Base-by-base conservation (phyloP, 768 basidiomycete species). In the Exidia glandulosa region DNA sequence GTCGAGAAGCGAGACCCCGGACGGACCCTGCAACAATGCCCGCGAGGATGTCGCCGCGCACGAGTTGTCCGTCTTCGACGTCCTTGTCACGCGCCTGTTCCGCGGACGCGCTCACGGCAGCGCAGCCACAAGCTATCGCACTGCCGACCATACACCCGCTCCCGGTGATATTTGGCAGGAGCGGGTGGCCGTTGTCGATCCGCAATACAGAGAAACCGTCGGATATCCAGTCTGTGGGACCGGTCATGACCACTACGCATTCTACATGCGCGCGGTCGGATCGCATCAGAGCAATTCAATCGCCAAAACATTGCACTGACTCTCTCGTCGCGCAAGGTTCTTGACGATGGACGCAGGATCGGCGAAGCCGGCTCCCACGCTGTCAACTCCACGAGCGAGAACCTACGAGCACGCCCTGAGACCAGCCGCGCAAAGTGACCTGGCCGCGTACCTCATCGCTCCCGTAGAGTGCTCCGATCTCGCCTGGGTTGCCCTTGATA, bases 401-500 rank as follows among this genome's bases (percentile, higher is more conserved):
- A 90, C 89, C 88, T 87, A 56, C 27, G 33, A 30, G 4, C 25
- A 57, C 27, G 10, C 16, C 12, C 63, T 57, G n/a, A 19, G 10
- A 31, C 25, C 37, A 60, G 63, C 16, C 14, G 16, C 47, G n/a
- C 27, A 47, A 2, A n/a, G 47, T 33, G n/a, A 45, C 25, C 19
- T 50, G 29, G 10, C 45, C 6, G 16, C 69, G 48, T 50, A 88
- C 93, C 76, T 94, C 94, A 14, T 70, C 70, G 0, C 88, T 88
- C n/a, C 85, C 80, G 2, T 85, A 81, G 10, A 95, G 70, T 0
- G 87, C 80, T 0, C 85, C 91, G 25, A 97, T 83, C 73, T 97
- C 94, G 16, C 82, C 90, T 0, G 91, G 88, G 67, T 97, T 96
- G 3, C 94, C 94, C 72, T 97, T 97, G 72, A 97, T 94, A 25